Evolutionary conservation across 768 basidiomycete species (phyloP), one percentile per base, ranked within the genome.

Genomic region (Xerocomellus amylosporus): DNA sequence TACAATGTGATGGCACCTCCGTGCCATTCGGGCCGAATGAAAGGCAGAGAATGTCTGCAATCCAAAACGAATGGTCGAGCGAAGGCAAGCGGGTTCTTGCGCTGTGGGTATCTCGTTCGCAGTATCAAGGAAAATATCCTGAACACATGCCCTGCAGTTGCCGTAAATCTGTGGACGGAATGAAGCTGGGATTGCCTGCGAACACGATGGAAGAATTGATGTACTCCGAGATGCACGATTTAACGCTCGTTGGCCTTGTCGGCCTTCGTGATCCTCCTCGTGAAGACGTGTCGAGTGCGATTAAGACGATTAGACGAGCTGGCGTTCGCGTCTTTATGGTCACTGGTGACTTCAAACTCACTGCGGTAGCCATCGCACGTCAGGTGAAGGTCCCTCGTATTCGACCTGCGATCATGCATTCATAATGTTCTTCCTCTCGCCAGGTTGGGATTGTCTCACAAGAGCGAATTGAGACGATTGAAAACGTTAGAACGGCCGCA

Each of bases 211-310:
- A 69, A 33, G 78, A 83, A 30, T 67, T 76, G 22, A 74, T 73
- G 62, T 74, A 64, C 56, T 66, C 50, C 53, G 78, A 58, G 65
- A 72, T 65, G 51, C 44, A 64, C 17, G 73, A 70, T 31, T 70
- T 83, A 55, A 76, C 71, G 4, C 73, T 84, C 53, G 68, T 81
- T 8, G 80, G 80, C 13, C 74, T 85, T 1, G 73, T 78, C 17
- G 82, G 76, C n/a, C 74, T 85, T 55, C 75, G 76, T 58, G 83
- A 85, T 57, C 83, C 83, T 14, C 82, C 82, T n/a, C 76, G 83
- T 17, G 74, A 74, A 5, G 78, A 83, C 39, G 77, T 77, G 6
- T 69, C 74, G 2, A 69, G 65, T 6, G 78, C 83, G 13, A 78
- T 85, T 2, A 59, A 68, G 17, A 72, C 75, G 44, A 80, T 79